Evolutionary conservation across 2,329 filamentous ascomycete species (phyloP).

Genomic region (Talaromyces sp.): DNA sequence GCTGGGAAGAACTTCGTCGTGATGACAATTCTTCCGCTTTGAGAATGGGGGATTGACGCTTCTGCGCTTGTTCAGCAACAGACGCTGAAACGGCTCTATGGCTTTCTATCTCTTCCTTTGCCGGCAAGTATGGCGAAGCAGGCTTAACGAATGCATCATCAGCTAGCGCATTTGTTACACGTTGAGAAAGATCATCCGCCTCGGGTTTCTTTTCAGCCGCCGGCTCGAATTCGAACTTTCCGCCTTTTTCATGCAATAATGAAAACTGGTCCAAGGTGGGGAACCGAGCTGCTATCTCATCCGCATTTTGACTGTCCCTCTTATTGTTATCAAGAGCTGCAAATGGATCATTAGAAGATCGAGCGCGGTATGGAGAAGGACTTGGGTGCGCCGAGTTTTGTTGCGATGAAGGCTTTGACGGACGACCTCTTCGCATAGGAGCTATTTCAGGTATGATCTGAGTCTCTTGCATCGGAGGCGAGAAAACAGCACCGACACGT

Average conservation of each 20-base stretch:
- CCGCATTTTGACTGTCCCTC: constrained; percentile 52
- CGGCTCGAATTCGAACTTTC: constrained; percentile 78
- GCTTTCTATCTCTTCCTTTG: constrained; percentile 29
- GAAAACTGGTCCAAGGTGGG: constrained; percentile 92
- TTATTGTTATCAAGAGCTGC: constrained; percentile 75
- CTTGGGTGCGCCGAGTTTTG: constrained; percentile 54
- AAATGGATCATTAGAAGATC: constrained; percentile 73
- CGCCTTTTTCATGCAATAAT: constrained; percentile 76
- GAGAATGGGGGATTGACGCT: constrained; percentile 23
- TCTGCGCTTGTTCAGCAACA: constrained; percentile 22
- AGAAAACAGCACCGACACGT: constrained; percentile 75
- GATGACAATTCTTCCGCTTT: constrained; percentile 31
- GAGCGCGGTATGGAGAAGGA: constrained; percentile 62
- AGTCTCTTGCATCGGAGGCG: constrained; percentile 68
- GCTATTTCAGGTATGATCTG: constrained; percentile 80
- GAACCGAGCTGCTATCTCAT: constrained; percentile 82
- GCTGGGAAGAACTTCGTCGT: constrained; percentile 34
- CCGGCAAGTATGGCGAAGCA: constrained; percentile 28
- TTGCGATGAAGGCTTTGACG: constrained; percentile 53
- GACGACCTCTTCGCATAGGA: constrained; percentile 87
- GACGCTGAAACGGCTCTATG: constrained; percentile 27
- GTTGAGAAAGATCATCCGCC: constrained; percentile 58
- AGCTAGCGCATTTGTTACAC: constrained; percentile 71
- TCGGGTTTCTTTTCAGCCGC: constrained; percentile 42
- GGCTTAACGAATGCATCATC: constrained; percentile 74